Percentiles rank a stretch among this genome's conserved stretches.
phyloP scores from a whole-genome alignment of 495 filamentous ascomycete species.

The Podospora conica region DNA sequence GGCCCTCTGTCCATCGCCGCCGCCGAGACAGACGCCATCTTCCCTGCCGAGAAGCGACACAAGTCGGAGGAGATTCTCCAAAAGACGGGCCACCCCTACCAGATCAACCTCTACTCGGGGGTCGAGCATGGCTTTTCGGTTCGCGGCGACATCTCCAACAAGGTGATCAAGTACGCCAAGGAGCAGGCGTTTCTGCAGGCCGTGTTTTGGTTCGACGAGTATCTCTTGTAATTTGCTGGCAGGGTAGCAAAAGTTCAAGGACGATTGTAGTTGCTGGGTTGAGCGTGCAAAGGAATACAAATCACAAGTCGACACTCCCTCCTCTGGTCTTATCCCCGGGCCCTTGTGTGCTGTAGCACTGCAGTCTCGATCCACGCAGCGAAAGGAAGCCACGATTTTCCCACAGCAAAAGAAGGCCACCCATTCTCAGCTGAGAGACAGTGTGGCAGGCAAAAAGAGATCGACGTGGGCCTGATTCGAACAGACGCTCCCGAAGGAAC shows the following conservation, averaged over 20 bases:
- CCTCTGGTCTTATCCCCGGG: too few relatives aligned
- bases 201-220: conserved; percentile 65
- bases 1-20: conserved; percentile 72
- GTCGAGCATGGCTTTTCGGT: conserved; percentile 80
- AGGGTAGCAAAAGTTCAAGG: neutral
- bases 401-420: too few relatives aligned
- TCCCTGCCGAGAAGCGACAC: conserved; percentile 66
- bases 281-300: neutral
- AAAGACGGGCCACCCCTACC: conserved; percentile 61
- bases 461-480: conserved; percentile 5
- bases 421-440: too few relatives aligned
- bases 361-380: too few relatives aligned
- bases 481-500: conserved; percentile 4
- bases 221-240: conserved; percentile 33
- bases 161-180: conserved; percentile 65
- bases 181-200: conserved; percentile 82
- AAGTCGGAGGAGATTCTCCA: conserved; percentile 48
- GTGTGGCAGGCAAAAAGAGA: neutral
- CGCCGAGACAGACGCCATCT: conserved; percentile 73
- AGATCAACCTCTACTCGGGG: conserved; percentile 74
- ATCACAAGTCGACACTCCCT: neutral
- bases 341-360: too few relatives aligned
- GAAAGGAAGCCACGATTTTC: too few relatives aligned
- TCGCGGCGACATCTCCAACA: conserved; percentile 55
- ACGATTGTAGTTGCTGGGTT: neutral